Evolutionary conservation across 345 rosid genomes (phyloP), one percentile per base, ranked within the genome.

Genomic region (Eucalyptus camaldulensis): DNA sequence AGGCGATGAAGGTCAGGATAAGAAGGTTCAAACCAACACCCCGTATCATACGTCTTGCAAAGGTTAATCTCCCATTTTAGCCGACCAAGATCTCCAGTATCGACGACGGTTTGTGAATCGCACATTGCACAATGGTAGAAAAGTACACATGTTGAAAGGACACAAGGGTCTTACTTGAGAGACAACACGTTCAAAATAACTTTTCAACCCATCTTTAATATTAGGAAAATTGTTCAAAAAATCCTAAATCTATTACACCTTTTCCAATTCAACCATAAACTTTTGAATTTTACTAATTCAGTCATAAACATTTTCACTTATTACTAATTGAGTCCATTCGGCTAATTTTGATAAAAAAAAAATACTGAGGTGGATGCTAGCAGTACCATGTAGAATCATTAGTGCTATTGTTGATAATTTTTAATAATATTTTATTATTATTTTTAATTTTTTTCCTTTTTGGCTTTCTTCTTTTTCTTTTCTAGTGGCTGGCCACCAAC

Each of bases 301-400:
- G 0, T 0, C 0, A 0, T 19, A 53, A 1, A 53, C 24, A 0
- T 53, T 53, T 53, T 53, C 1, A 21, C 25, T 53, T 21, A 53
- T 19, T 53, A 0, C 10, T 53, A 53, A 53, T 53, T 53, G 1
- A 53, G 58, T 53, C 0, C 0, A 53, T 53, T 0, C 5, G 1
- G 5, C 0, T 53, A 53, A 53, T 53, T 53, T 53, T 53, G 58
- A 53, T 53, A 2, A 0, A 0, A 1, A 19, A n/a, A n/a, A 53
- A 53, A 1, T 53, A 0, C 0, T 53, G 0, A 53, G 5, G 10
- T 8, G 58, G 25, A 53, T 53, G 25, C 0, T 19, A 0, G 10
- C 2, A 3, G 0, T 8, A 1, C 2, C 10, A 53, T 22, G 0
- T 53, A 53, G 4, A 2, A 53, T 0, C 24, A 0, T 53, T 1